Evolutionary conservation across 2,329 filamentous ascomycete genomes (phyloP).

Genomic region (Ceratocystis ficicola): DNA sequence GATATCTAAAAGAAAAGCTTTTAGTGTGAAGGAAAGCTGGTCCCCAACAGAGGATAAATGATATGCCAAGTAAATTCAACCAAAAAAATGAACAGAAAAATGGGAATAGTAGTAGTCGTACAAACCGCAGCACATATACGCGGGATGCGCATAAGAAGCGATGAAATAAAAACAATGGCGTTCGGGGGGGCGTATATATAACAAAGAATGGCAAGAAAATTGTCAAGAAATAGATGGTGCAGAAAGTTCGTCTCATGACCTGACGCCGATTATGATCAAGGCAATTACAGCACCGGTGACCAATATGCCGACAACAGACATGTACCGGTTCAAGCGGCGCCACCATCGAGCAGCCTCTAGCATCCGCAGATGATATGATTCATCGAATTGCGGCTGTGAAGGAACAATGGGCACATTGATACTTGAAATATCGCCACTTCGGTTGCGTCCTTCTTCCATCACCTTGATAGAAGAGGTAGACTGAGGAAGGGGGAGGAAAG

Average conservation of each 20-base stretch:
- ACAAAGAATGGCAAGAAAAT: slow-evolving; percentile 19
- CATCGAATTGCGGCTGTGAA: slow-evolving; percentile 13
- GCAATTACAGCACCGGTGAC: slow-evolving; percentile 42
- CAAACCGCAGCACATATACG: background rate
- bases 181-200: background rate
- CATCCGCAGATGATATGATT: slow-evolving; percentile 22
- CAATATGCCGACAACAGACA: slow-evolving; percentile 45
- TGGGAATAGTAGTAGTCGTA: slow-evolving; percentile 17
- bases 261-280: slow-evolving; percentile 41
- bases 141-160: slow-evolving; percentile 6
- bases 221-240: background rate
- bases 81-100: slow-evolving; percentile 22
- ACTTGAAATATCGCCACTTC: slow-evolving; percentile 13
- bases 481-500: slow-evolving; percentile 58
- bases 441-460: slow-evolving; percentile 36
- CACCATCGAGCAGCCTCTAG: slow-evolving; percentile 45
- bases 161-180: slow-evolving; percentile 18
- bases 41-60: background rate
- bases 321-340: slow-evolving; percentile 46
- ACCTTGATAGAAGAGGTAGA: slow-evolving; percentile 40
- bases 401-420: slow-evolving; percentile 12
- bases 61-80: slow-evolving; percentile 7
- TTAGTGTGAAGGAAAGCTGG: background rate
- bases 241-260: slow-evolving; percentile 20
- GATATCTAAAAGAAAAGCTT: slow-evolving; percentile 11